Base-by-base conservation (phyloP, 768 basidiomycete genomes). In the Kwoniella dejecticola region DNA sequence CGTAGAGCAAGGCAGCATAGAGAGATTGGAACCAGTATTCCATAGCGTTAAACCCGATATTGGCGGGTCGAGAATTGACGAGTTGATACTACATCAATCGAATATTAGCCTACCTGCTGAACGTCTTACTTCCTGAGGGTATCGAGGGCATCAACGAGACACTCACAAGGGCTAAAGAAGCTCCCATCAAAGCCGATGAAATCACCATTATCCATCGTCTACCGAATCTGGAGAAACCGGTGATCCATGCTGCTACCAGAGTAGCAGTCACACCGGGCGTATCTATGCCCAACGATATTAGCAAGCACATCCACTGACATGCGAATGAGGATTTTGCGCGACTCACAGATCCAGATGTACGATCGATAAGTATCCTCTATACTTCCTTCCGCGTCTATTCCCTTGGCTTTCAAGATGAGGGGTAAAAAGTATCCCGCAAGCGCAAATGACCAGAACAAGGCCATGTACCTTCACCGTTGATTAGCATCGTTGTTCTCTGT, bases 1-100 rank as follows among this genome's bases (percentile, higher is more conserved):
- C 84, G 54, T 82, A 86, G 13, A 85, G 77, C 26, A 71, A 33
- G 1, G 69, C 66, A 15, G 50, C 63, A 48, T 68, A 71, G 17
- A 71, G 42, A n/a, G 63, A 66, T 50, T 72, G 71, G 57, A 69
- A 72, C 71, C 71, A 72, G 46, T 72, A 72, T 63, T 69, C 71
- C 68, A 72, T 69, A 23, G 71, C 71, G 59, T 72, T 72, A 60
- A 70, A 68, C 1, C 57, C 68, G 13, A 72, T 68, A 49, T 63
- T 69, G 1, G 68, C 71, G 3, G 57, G 38, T 30, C 57, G 50
- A 5, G 62, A 62, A 40, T 68, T 58, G 27, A 70, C 68, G 10
- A 68, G 36, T 62, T 70, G 71, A 48, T 63, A 72, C 68, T 68
- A 62, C n/a, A n/a, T 21, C 17, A 24, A 29, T 8, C n/a, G n/a